Evolutionary conservation across 2,329 filamentous ascomycete genomes (phyloP).

Genomic region (Calonectria montana): DNA sequence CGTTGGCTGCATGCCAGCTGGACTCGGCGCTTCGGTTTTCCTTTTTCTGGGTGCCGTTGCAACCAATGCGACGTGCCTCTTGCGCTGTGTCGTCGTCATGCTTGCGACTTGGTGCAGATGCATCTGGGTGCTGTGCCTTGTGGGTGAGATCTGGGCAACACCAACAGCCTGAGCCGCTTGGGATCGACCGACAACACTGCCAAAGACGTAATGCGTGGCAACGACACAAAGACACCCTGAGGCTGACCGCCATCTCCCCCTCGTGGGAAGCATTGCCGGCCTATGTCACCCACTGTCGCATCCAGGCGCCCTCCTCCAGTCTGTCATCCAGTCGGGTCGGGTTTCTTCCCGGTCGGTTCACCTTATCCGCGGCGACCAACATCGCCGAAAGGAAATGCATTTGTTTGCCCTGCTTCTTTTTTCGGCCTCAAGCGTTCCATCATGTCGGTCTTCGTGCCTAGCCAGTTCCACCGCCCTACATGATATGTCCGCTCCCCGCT

Average conservation of each 20-base stretch:
- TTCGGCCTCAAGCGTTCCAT: constrained; percentile 18
- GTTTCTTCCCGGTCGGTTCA: constrained; percentile 21
- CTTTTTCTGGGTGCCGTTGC: constrained; percentile 2
- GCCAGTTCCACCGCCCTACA: constrained; percentile 4
- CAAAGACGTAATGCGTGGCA: constrained; percentile 3
- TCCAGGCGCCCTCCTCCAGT: background rate
- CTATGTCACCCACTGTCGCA: background rate
- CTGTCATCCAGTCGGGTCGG: constrained; percentile 3
- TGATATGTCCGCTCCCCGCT: background rate
- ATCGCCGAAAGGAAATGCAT: background rate
- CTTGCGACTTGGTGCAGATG: background rate
- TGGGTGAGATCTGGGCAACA: constrained; percentile 1
- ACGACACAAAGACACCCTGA: background rate
- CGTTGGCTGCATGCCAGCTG: constrained; percentile 7
- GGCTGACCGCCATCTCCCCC: constrained; percentile 13
- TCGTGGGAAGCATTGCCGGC: background rate
- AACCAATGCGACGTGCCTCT: background rate
- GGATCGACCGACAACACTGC: background rate
- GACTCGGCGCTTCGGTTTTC: constrained; percentile 15
- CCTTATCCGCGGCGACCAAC: background rate
- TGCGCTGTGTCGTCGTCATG: constrained; percentile 2
- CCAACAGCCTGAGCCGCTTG: background rate
- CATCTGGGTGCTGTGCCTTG: background rate
- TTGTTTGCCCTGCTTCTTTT: background rate
- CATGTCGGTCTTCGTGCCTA: constrained; percentile 13